Evolutionary conservation across 2,329 filamentous ascomycete species (phyloP), one percentile per base, ranked within the genome.

Genomic region (Alternaria triticimaculans): DNA sequence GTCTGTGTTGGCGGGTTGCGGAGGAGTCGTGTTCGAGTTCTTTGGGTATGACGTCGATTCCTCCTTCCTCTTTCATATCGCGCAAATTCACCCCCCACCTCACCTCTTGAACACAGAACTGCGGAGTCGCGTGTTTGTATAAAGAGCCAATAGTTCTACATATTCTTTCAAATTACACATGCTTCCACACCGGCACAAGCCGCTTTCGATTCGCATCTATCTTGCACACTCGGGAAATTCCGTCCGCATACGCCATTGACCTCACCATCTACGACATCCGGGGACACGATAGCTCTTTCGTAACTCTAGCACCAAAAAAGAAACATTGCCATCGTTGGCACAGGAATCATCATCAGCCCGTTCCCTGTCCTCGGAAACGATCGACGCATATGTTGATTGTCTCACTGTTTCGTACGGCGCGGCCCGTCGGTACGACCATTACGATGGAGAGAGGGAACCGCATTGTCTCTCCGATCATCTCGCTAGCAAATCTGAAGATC

Each of bases 131-230:
- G 1, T 18, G 2, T 18, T 18, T 6, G n/a, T 18, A 18, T 18
- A 41, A 41, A 1, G 6, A n/a, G 3, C 0, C 0, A 18, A 3
- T 18, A 41, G 2, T 10, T 10, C 9, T 3, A 18, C 9, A 41
- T 9, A 18, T 41, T 11, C 9, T 18, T 2, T 11, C 3, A 3
- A 11, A 18, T 5, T 10, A 3, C n/a, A 5, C 15, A 41, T 11
- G 37, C 4, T 41, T 41, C 1, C 6, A 41, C 15, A 18, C 15
- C 2, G 15, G n/a, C 37, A 18, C 2, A 1, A 41, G 0, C 5
- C 37, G 15, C n/a, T 41, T 41, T 41, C 9, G 37, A 6, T 18
- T 11, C n/a, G 37, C n/a, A 18, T 41, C 15, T 6, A 41, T 41
- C 37, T 10, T 18, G 37, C 37, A 41, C 2, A 18, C 37, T 41